Base-by-base conservation (phyloP, 306 rosid species). In the Hippophae gyantsensis region DNA sequence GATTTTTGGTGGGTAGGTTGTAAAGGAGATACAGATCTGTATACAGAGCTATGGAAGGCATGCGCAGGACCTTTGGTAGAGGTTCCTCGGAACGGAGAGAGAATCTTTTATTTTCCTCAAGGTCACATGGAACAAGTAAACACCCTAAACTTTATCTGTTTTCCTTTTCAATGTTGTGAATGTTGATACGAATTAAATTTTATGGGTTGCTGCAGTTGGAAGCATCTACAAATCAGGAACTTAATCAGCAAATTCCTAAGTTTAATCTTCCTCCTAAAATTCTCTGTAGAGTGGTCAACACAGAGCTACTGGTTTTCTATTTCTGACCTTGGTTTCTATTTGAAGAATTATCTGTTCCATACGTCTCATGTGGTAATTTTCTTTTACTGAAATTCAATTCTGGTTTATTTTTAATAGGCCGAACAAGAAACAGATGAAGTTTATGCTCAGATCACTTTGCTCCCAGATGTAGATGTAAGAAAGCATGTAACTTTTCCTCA, bases 51-150 rank as follows among this genome's bases (percentile, higher is more conserved):
- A 48, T 90, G 97, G 97, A 87, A 79, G 71, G 60, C 82, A 10
- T 90, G 95, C 49, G 95, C 97, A 43, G 95, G 97, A 14, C 94
- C 97, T 57, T 61, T 90, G 80, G 90, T 82, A 51, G 90, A 87
- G 75, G 85, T 90, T 68, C 97, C 94, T 57, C 54, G 49, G 13
- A 18, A 27, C 18, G 73, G 76, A 57, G 94, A 82, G 68, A 81
- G 71, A 69, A 94, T 84, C 43, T 84, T 79, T 77, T 90, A 90
- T 72, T 90, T 87, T 56, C 90, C 95, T 48, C 97, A 90, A 66
- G 97, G 97, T 70, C 97, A 90, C 58, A 81, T 90, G 82, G 97
- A 90, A 81, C 94, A 84, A 62, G 97, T 87, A 69, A 45, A 47
- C 51, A 48, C 18, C 47, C 49, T 69, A 56, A 9, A 49, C 13